Evolutionary conservation across 768 basidiomycete genomes (phyloP).

Genomic region (Agaricus subrufescens): DNA sequence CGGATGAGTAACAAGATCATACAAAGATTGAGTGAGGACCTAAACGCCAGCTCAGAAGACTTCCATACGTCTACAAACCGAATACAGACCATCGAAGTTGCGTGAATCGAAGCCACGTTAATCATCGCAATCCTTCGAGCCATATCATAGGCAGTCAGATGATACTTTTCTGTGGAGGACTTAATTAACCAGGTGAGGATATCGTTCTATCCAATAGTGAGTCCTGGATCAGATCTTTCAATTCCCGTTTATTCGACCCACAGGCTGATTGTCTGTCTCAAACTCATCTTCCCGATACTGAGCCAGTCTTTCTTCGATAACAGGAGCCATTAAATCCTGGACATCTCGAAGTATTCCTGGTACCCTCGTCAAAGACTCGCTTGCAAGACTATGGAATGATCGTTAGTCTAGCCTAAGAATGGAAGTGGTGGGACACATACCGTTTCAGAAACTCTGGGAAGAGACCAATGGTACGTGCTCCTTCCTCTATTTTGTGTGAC

Average conservation of each 20-base stretch:
- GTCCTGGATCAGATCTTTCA: background rate
- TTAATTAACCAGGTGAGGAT: conserved; percentile 15
- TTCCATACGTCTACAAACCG: background rate
- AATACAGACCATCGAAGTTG: conserved; percentile 27
- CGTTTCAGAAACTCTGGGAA: conserved; percentile 36
- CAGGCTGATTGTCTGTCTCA: conserved; percentile 1
- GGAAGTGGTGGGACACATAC: conserved; percentile 22
- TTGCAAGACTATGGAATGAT: conserved; percentile 7
- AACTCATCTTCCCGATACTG: background rate
- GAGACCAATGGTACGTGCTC: conserved; percentile 22
- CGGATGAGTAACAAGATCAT: conserved; percentile 30
- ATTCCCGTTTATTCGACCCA: background rate
- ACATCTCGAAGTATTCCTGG: background rate
- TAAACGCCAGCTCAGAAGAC: conserved; percentile 8
- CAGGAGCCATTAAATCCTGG: conserved; percentile 10
- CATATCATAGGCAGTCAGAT: conserved; percentile 13
- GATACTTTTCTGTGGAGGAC: conserved; percentile 6
- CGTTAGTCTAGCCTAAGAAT: conserved; percentile 17
- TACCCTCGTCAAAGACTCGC: conserved; percentile 7
- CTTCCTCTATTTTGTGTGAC: conserved; percentile 25
- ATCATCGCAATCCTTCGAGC: conserved; percentile 25
- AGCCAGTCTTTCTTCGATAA: conserved; percentile 7
- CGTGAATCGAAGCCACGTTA: conserved; percentile 41
- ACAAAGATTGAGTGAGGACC: conserved; percentile 31
- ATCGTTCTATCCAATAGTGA: background rate